Evolutionary conservation across 2,329 filamentous ascomycete species (phyloP).

Genomic region (Gaeumannomyces tritici): DNA sequence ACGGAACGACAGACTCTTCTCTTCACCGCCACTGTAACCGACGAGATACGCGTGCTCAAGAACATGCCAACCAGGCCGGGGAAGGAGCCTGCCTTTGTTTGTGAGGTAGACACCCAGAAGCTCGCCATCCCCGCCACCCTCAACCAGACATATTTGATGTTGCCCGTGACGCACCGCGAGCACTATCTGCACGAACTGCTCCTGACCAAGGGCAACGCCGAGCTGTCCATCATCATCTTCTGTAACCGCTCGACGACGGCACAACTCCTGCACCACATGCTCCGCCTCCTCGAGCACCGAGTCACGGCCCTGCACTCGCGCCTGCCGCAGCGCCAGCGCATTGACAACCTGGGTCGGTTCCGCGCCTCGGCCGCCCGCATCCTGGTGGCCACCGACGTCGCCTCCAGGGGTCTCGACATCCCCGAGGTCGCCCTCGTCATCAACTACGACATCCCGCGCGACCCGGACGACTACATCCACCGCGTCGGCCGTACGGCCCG

Average conservation of each 20-base stretch:
- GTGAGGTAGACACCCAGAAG: slow-evolving; percentile 69
- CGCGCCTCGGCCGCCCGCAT: slow-evolving; percentile 81
- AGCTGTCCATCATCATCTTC: slow-evolving; percentile 82
- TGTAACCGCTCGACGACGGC: slow-evolving; percentile 87
- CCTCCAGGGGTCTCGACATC: slow-evolving; percentile 89
- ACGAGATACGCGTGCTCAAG: slow-evolving; percentile 82
- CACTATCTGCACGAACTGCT: slow-evolving; percentile 90
- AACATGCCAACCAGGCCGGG: slow-evolving; percentile 59
- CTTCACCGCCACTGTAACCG: slow-evolving; percentile 92
- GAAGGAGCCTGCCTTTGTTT: slow-evolving; percentile 74
- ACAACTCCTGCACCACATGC: slow-evolving; percentile 77
- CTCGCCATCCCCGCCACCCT: slow-evolving; percentile 75
- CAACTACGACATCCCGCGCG: slow-evolving; percentile 93
- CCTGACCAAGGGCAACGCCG: slow-evolving; percentile 62
- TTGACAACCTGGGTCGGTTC: slow-evolving; percentile 83
- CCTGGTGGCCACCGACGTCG: slow-evolving; percentile 90
- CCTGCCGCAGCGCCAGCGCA: slow-evolving; percentile 75
- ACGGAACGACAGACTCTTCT: slow-evolving; percentile 80
- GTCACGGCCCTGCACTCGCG: slow-evolving; percentile 87
- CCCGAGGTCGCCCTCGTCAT: slow-evolving; percentile 83
- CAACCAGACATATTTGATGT: slow-evolving; percentile 74
- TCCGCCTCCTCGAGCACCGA: slow-evolving; percentile 77
- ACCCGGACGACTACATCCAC: slow-evolving; percentile 96
- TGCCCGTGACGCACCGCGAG: slow-evolving; percentile 87
- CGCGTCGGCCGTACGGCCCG: slow-evolving; percentile 90